Conservation (phyloP, 768 basidiomycete genomes). For the Favolaschia claudopus region DNA sequence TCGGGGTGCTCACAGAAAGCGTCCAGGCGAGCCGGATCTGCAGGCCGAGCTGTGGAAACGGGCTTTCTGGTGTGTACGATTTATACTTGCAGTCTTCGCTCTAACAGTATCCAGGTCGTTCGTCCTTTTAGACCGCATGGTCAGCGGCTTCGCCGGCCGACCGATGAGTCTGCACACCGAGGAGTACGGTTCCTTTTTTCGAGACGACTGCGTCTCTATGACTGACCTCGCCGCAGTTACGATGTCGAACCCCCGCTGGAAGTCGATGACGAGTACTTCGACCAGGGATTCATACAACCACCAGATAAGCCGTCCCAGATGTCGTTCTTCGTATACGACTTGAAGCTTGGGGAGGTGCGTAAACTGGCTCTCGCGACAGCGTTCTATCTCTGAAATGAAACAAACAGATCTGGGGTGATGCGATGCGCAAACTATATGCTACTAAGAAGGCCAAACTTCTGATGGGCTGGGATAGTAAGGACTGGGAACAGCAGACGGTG, state of each 20-base stretch:
- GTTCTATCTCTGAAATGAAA: not conserved
- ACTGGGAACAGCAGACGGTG: not conserved
- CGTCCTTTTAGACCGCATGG: not conserved
- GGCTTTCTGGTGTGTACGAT: not conserved
- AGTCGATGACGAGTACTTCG: constrained; percentile 7
- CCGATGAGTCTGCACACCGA: not conserved
- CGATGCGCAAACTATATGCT: not conserved
- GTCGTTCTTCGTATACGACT: not conserved
- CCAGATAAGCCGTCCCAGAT: not conserved
- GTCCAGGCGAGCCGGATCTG: not conserved
- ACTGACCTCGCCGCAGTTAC: not conserved
- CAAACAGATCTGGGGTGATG: not conserved
- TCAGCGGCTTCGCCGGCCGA: not conserved
- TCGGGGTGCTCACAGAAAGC: not conserved
- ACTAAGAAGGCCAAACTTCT: not conserved
- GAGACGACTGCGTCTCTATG: not conserved
- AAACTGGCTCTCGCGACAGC: too few relatives aligned
- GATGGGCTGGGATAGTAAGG: not conserved
- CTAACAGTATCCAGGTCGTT: not conserved
- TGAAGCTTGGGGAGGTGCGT: not conserved
- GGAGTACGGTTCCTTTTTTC: not conserved
- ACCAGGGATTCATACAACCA: not conserved
- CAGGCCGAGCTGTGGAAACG: not conserved
- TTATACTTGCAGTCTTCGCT: not conserved
- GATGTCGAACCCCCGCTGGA: constrained; percentile 3